Base-by-base conservation (phyloP, 75 land plant species). In the Isoetes taiwanensis region DNA sequence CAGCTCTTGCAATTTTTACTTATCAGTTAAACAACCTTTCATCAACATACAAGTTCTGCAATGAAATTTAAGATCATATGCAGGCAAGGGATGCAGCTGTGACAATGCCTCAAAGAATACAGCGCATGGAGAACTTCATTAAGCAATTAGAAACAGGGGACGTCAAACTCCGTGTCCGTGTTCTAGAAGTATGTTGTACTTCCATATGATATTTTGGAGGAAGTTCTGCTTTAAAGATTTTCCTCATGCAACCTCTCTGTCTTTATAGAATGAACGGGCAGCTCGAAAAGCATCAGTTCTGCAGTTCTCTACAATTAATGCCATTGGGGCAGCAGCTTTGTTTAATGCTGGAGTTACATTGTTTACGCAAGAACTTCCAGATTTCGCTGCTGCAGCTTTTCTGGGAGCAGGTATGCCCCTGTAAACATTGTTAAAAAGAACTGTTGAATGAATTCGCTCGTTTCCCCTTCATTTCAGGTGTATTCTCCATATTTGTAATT, bases 231-330 rank as follows among this genome's bases (percentile, higher is more conserved):
- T n/a, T n/a, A n/a, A n/a, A n/a, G n/a, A n/a, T n/a, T n/a, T n/a
- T n/a, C n/a, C n/a, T n/a, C n/a, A n/a, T n/a, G n/a, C n/a, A n/a
- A n/a, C n/a, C n/a, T n/a, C n/a, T n/a, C n/a, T n/a, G n/a, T n/a
- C n/a, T n/a, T 31, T 46, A 4, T 74, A 91, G 97, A 85, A 93
- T 23, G 97, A 91, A 61, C 78, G 97, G 74, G 85, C 97, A 21
- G 97, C 97, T 46, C 64, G 82, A 41, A 81, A 83, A 37, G 80
- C 94, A 30, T 76, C 88, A 4, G 70, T 91, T 42, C 57, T 86
- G 50, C 97, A 91, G 46, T 80, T 73, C 77, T 86, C 89, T 10
- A 86, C 94, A 29, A 76, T 91, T 30, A 71, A 91, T 48, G 69
- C 78, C n/a, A 82, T 88, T 21, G 56, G 72, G 1, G 83, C 83